Evolutionary conservation across 805 yeast species (phyloP).

Genomic region (Soucietia sequanensis): DNA sequence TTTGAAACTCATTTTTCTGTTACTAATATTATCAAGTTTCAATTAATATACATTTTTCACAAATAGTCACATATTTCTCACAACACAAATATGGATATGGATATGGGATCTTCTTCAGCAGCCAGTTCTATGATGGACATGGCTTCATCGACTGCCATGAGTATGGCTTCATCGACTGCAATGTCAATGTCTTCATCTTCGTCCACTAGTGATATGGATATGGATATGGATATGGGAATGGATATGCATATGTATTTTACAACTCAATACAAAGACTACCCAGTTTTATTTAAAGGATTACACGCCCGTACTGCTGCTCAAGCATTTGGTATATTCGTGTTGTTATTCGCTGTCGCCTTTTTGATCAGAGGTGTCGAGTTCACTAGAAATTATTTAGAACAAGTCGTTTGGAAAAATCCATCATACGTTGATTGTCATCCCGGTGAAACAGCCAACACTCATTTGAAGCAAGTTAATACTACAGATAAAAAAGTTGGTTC

Average conservation of each 20-base stretch:
- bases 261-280: slow-evolving; percentile 48
- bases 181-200: slow-evolving; percentile 7
- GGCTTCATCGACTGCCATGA: slow-evolving; percentile 5
- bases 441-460: background rate
- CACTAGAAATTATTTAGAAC: slow-evolving; percentile 62
- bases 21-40: too few relatives aligned
- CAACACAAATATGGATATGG: slow-evolving; percentile 5
- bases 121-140: slow-evolving; percentile 10
- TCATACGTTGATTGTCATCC: slow-evolving; percentile 17
- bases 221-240: slow-evolving; percentile 12
- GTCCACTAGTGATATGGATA: slow-evolving; percentile 4
- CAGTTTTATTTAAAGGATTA: slow-evolving; percentile 60
- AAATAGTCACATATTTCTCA: background rate
- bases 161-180: slow-evolving; percentile 4
- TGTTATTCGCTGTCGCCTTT: slow-evolving; percentile 58
- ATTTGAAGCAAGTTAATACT: background rate
- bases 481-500: background rate
- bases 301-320: slow-evolving; percentile 54
- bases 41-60: too few relatives aligned
- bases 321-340: slow-evolving; percentile 72
- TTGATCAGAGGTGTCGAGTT: slow-evolving; percentile 60
- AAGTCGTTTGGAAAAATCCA: slow-evolving; percentile 56
- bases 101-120: slow-evolving; percentile 7
- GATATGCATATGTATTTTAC: slow-evolving; percentile 61
- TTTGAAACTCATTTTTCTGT: too few relatives aligned